Conservation (phyloP, 2,329 filamentous ascomycete species). For the Coniochaeta sp. region DNA sequence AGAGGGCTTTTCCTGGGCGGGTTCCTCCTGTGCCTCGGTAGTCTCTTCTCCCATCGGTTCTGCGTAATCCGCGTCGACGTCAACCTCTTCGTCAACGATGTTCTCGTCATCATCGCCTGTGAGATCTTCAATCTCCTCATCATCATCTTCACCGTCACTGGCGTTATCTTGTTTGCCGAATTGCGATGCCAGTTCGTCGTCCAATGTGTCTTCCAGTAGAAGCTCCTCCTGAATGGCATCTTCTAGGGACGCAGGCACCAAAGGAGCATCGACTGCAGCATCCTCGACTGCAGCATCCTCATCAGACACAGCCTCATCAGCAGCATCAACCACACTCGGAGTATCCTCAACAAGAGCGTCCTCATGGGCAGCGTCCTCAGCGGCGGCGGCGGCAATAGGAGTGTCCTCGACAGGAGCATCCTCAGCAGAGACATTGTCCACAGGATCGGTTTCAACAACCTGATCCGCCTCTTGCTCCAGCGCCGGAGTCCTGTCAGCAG, state of each 20-base stretch:
- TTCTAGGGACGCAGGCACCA: not conserved
- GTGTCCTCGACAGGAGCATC: too few relatives aligned
- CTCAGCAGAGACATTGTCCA: too few relatives aligned
- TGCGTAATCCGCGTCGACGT: not conserved
- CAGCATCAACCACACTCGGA: too few relatives aligned
- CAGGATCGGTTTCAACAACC: too few relatives aligned
- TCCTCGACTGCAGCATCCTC: too few relatives aligned
- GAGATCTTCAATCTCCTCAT: not conserved
- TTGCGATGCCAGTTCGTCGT: not conserved
- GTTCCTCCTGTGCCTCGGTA: not conserved
- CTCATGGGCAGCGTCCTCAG: too few relatives aligned
- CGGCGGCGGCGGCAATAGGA: too few relatives aligned
- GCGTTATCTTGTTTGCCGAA: not conserved
- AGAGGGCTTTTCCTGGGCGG: constrained; percentile 3
- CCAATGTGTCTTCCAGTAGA: not conserved
- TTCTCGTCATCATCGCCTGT: constrained; percentile 3
- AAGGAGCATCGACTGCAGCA: not conserved
- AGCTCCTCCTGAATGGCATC: not conserved
- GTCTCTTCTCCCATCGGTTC: not conserved
- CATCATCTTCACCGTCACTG: constrained; percentile 6
- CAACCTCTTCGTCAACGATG: not conserved
- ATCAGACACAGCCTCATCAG: too few relatives aligned
- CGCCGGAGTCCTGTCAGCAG: not conserved
- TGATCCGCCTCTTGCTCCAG: not conserved
- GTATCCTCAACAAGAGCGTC: too few relatives aligned